phyloP scores from a whole-genome alignment of 495 filamentous ascomycete species.

The Melanomma pulvis-pyrius region DNA sequence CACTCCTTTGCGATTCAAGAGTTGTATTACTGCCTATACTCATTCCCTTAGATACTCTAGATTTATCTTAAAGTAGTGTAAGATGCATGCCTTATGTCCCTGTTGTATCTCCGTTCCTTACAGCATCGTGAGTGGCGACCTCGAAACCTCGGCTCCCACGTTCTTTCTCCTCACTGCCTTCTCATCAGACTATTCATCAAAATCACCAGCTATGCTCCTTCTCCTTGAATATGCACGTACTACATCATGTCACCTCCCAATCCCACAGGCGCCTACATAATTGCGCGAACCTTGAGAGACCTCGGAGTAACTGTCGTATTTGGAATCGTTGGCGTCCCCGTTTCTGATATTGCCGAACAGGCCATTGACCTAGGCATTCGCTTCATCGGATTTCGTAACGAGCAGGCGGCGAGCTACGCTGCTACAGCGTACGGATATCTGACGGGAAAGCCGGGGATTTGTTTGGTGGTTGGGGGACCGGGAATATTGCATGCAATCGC shows the following conservation, averaged over 20 bases:
- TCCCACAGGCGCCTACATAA: constrained; percentile 58
- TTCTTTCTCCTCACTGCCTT: neutral
- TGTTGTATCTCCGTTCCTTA: no score
- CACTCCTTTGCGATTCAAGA: no score
- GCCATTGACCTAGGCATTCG: constrained; percentile 64
- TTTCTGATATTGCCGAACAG: constrained; percentile 67
- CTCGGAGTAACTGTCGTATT: constrained; percentile 63
- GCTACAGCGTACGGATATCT: constrained; percentile 68
- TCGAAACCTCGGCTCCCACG: neutral
- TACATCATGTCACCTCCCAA: neutral
- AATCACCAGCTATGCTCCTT: neutral
- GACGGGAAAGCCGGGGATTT: constrained; percentile 63
- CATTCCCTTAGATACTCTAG: no score
- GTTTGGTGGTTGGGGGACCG: constrained; percentile 67
- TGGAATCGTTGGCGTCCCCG: constrained; percentile 67
- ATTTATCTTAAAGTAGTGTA: no score
- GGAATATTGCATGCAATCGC: constrained; percentile 66
- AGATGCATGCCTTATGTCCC: no score
- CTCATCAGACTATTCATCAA: neutral
- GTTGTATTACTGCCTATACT: no score
- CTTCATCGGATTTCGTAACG: constrained; percentile 68
- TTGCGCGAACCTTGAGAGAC: constrained; percentile 59
- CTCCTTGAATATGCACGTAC: neutral
- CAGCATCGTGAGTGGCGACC: neutral
- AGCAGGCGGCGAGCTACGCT: constrained; percentile 67